Conservation (phyloP, 441 rosid genomes). For the Codiaeum variegatum region DNA sequence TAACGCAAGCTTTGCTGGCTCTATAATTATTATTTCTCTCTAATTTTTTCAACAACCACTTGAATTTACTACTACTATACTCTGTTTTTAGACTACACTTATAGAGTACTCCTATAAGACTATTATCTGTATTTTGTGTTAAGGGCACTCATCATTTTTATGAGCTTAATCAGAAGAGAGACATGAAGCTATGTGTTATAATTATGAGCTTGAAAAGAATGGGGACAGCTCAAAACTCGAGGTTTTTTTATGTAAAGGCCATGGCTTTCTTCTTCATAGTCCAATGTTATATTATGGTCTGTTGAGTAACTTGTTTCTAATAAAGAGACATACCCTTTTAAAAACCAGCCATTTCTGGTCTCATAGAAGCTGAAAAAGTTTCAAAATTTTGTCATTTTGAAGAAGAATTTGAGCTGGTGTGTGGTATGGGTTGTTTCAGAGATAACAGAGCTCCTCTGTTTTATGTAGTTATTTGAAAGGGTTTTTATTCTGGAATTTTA, state of each 20-base stretch:
- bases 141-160: constrained; percentile 1
- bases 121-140: neutral
- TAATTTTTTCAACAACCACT: neutral
- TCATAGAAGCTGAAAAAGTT: neutral
- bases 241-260: constrained; percentile 24
- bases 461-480: constrained; percentile 21
- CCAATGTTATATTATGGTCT: constrained; percentile 37
- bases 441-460: constrained; percentile 12
- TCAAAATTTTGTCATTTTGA: neutral
- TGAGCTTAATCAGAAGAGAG: neutral
- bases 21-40: neutral
- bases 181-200: constrained; percentile 15
- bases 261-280: constrained; percentile 39
- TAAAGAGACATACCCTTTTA: neutral
- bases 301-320: constrained; percentile 8
- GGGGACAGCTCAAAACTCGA: constrained; percentile 35
- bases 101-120: too few species aligned
- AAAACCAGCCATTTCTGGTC: constrained; percentile 22
- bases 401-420: neutral
- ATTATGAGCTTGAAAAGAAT: constrained; percentile 18
- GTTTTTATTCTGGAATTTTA: constrained; percentile 15
- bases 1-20: neutral
- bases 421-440: constrained; percentile 19
- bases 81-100: neutral
- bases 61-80: neutral